phyloP scores from a whole-genome alignment of 371 early-diverging fungal genomes.

The Chytridium lagenaria region DNA sequence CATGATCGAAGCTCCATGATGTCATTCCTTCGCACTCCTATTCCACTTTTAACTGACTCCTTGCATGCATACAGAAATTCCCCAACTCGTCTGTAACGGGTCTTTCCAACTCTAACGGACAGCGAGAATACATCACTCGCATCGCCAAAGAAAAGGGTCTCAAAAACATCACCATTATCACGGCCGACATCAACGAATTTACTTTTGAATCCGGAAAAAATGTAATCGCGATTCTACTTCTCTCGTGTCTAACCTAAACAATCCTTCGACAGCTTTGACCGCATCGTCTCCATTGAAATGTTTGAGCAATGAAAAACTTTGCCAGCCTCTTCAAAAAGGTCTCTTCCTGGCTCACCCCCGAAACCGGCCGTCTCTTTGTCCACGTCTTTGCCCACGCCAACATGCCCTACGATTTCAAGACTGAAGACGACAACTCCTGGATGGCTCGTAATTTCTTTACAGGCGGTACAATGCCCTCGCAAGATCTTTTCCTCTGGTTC shows the following conservation, averaged over 20 bases:
- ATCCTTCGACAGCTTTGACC: conserved; percentile 61
- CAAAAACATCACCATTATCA: conserved; percentile 58
- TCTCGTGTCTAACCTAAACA: too few relatives aligned
- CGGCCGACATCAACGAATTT: conserved; percentile 58
- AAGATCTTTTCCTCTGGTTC: conserved; percentile 62
- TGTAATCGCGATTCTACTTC: conserved; percentile 18
- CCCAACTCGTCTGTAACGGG: conserved; percentile 59
- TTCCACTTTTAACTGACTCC: neutral
- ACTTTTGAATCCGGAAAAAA: conserved; percentile 23
- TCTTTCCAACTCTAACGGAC: conserved; percentile 61
- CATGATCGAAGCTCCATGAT: too few relatives aligned
- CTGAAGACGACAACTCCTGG: conserved; percentile 57
- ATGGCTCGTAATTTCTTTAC: conserved; percentile 70
- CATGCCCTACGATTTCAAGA: conserved; percentile 64
- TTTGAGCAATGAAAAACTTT: conserved; percentile 73
- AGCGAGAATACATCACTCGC: conserved; percentile 54
- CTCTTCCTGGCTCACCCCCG: conserved; percentile 56
- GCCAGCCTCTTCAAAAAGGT: conserved; percentile 55
- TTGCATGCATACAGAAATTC: conserved; percentile 39
- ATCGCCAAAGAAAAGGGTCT: conserved; percentile 48
- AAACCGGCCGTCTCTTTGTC: conserved; percentile 57
- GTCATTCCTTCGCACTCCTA: neutral
- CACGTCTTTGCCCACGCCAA: conserved; percentile 62
- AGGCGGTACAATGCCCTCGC: conserved; percentile 62
- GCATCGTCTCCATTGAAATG: conserved; percentile 66